These are phyloP conservation scores for Chytriomyces sp. DNA, from an alignment of 192 early-diverging fungal species.

Conservation along the genomic window DNA sequence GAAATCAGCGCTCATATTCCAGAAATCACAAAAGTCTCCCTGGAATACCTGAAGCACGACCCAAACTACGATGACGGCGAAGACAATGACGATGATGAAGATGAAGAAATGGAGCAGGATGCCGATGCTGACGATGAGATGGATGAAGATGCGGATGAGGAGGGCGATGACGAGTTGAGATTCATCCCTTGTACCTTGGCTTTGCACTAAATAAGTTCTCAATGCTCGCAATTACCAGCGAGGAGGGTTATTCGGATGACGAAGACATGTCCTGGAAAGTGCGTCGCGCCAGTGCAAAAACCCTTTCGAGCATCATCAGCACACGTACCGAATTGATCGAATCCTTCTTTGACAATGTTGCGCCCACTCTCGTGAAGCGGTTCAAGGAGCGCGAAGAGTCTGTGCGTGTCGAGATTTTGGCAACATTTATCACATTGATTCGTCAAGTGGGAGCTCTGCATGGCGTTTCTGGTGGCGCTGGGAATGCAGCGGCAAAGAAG, in stretches of 20 bases:
- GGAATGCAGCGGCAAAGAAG: no score
- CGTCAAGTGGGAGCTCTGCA: conserved; percentile 47
- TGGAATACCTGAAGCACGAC: conserved; percentile 79
- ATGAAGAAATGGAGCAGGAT: conserved; percentile 49
- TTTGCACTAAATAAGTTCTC: neutral
- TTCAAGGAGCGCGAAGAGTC: conserved; percentile 88
- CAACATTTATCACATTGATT: conserved; percentile 72
- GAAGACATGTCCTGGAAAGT: conserved; percentile 95
- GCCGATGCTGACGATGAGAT: conserved; percentile 67
- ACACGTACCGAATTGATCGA: conserved; percentile 72
- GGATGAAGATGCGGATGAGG: conserved; percentile 37
- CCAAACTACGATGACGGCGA: conserved; percentile 84
- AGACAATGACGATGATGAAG: conserved; percentile 65
- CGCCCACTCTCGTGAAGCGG: conserved; percentile 72
- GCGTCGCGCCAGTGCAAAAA: conserved; percentile 75
- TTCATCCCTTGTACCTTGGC: neutral
- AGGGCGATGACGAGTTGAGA: conserved; percentile 55
- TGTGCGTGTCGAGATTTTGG: conserved; percentile 79
- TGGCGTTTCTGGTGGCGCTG: neutral
- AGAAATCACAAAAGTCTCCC: conserved; percentile 61
- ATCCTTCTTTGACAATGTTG: conserved; percentile 68
- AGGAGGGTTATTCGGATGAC: conserved; percentile 81
- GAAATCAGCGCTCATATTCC: conserved; percentile 70
- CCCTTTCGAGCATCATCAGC: conserved; percentile 68
- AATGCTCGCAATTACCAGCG: neutral